A percentile compares a stretch with the other conserved stretches of the same genome.
Evolutionary conservation across 768 basidiomycete species (phyloP).

Genomic region (Kwoniella dejecticola): DNA sequence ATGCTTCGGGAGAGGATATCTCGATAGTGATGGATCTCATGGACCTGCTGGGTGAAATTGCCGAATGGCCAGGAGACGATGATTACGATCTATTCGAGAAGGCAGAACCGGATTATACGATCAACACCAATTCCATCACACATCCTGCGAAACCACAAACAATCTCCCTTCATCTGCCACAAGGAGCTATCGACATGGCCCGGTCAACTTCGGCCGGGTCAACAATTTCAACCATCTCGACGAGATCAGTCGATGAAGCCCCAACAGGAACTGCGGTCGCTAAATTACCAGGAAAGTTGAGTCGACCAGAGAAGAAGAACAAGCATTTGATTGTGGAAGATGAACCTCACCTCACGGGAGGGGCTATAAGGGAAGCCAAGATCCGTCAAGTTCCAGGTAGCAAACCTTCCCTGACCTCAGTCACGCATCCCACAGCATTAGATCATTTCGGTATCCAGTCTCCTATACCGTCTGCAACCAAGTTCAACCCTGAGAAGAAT

Average conservation of each 20-base stretch:
- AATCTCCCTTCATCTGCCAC: neutral
- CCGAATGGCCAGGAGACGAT: constrained; percentile 35
- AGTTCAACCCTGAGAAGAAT: neutral
- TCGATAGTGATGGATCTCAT: constrained; percentile 48
- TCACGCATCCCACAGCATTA: constrained; percentile 27
- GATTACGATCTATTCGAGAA: constrained; percentile 22
- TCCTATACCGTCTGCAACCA: constrained; percentile 5
- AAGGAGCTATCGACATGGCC: constrained; percentile 7
- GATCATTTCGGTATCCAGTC: constrained; percentile 33
- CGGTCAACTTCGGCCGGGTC: constrained; percentile 3
- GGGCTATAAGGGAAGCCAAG: constrained; percentile 18
- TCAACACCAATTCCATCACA: neutral
- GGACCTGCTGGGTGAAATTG: constrained; percentile 44
- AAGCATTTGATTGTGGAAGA: neutral
- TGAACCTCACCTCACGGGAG: constrained; percentile 10
- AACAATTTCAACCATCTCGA: constrained; percentile 8
- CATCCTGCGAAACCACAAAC: neutral
- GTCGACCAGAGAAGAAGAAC: constrained; percentile 13
- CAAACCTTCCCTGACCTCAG: constrained; percentile 13
- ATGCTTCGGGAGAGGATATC: constrained; percentile 41
- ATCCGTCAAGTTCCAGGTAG: constrained; percentile 33
- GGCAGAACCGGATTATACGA: constrained; percentile 11
- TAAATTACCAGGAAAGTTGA: constrained; percentile 19
- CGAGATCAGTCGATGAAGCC: neutral
- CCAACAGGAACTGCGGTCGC: neutral